A percentile compares a stretch with the other conserved stretches of the same genome.
Evolutionary conservation across 768 basidiomycete species (phyloP).

Genomic region (Paxillus involutus): DNA sequence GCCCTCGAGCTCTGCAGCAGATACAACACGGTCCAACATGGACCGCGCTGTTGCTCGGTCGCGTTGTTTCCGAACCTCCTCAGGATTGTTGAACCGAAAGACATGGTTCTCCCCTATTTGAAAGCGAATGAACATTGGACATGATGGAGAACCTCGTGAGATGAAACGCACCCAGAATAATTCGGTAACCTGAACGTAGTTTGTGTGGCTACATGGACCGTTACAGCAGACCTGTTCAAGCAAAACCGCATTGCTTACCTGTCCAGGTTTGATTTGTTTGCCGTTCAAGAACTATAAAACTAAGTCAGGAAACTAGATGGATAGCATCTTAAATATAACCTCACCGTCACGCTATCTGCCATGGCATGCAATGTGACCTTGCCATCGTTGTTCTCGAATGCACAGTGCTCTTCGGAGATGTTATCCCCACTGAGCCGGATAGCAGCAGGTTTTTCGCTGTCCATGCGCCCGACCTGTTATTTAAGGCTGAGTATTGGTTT

Average conservation of each 20-base stretch:
- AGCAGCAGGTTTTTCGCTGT: constrained; percentile 77
- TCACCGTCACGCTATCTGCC: constrained; percentile 80
- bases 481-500: constrained; percentile 12
- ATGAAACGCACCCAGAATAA: constrained; percentile 77
- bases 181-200: constrained; percentile 91
- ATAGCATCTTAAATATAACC: constrained; percentile 22
- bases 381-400: constrained; percentile 84
- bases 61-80: constrained; percentile 89
- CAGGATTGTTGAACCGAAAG: constrained; percentile 95
- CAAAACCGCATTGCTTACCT: constrained; percentile 46
- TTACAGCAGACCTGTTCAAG: constrained; percentile 8
- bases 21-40: constrained; percentile 61
- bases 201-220: constrained; percentile 58
- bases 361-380: constrained; percentile 80
- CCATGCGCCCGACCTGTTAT: constrained; percentile 78
- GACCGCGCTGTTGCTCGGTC: constrained; percentile 78
- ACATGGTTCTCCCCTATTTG: constrained; percentile 90
- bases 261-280: constrained; percentile 74
- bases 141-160: not conserved
- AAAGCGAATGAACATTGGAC: constrained; percentile 4
- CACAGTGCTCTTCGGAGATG: constrained; percentile 90
- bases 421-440: constrained; percentile 92
- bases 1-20: constrained; percentile 66
- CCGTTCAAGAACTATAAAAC: constrained; percentile 84
- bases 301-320: constrained; percentile 12